Conservation (phyloP, 768 basidiomycete genomes). For the Lentinula aciculospora region DNA sequence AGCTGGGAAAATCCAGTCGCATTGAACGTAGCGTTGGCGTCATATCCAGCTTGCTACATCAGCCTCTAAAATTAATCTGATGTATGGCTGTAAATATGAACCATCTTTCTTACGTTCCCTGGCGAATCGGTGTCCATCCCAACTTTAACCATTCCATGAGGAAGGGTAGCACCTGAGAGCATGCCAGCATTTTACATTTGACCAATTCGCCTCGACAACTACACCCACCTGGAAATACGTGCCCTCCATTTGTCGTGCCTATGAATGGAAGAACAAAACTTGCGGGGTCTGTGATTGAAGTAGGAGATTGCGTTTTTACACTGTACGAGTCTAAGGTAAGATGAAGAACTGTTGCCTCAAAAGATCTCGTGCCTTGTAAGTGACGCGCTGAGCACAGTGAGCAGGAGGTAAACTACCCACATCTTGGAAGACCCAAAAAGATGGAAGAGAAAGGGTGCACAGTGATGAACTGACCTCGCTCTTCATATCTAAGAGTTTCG, state of each 20-base stretch:
- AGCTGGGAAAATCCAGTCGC: conserved; percentile 54
- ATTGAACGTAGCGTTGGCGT: conserved; percentile 34
- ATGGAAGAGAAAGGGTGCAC: not conserved
- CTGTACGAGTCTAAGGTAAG: not conserved
- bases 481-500: too few relatives aligned
- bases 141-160: conserved; percentile 67
- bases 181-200: not conserved
- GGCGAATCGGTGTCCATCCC: conserved; percentile 67
- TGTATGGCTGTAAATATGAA: not conserved
- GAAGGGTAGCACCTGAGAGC: conserved; percentile 48
- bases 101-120: conserved; percentile 36
- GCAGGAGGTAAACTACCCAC: not conserved
- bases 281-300: conserved; percentile 26
- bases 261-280: conserved; percentile 58
- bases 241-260: conserved; percentile 61
- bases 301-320: not conserved
- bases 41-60: conserved; percentile 41
- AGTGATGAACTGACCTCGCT: not conserved
- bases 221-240: conserved; percentile 61
- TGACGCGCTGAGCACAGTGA: not conserved
- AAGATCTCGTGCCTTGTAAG: not conserved
- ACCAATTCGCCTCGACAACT: too few relatives aligned
- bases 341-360: not conserved
- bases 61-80: not conserved
- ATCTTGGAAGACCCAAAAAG: not conserved